Conservation (phyloP, 139 green algal genomes). For the Micromonas commoda region DNA sequence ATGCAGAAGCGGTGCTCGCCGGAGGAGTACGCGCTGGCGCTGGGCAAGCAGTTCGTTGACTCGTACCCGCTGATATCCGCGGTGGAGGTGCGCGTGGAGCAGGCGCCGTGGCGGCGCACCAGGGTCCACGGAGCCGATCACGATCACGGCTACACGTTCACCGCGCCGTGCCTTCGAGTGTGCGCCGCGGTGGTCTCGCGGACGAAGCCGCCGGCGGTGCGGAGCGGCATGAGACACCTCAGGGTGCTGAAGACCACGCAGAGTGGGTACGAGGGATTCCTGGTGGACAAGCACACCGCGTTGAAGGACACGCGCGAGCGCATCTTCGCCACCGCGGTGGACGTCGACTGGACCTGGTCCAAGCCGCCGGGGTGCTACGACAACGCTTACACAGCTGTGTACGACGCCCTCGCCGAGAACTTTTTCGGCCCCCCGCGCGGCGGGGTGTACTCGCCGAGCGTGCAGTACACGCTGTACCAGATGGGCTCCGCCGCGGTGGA, state of each 20-base stretch:
- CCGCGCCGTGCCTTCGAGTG: slow-evolving; percentile 26
- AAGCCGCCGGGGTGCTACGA: slow-evolving; percentile 19
- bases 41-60: slow-evolving; percentile 77
- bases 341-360: slow-evolving; percentile 71
- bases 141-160: slow-evolving; percentile 62
- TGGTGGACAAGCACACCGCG: slow-evolving; percentile 80
- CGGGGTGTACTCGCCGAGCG: slow-evolving; percentile 78
- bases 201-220: slow-evolving; percentile 37
- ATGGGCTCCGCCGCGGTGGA: slow-evolving; percentile 56
- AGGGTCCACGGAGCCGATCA: slow-evolving; percentile 52
- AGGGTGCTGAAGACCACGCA: slow-evolving; percentile 55
- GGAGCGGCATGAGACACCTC: slow-evolving; percentile 41
- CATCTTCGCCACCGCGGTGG: slow-evolving; percentile 81
- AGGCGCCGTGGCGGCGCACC: slow-evolving; percentile 74
- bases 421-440: slow-evolving; percentile 76
- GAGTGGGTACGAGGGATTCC: slow-evolving; percentile 73
- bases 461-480: slow-evolving; percentile 86
- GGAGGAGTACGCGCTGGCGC: slow-evolving; percentile 78
- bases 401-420: slow-evolving; percentile 36
- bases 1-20: slow-evolving; percentile 41
- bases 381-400: slow-evolving; percentile 22
- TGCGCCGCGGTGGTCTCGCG: slow-evolving; percentile 20
- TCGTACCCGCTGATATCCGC: slow-evolving; percentile 55
- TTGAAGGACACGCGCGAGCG: slow-evolving; percentile 74
- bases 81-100: slow-evolving; percentile 73